phyloP scores from a whole-genome alignment of 495 filamentous ascomycete genomes.

The Monascus purpureus region DNA sequence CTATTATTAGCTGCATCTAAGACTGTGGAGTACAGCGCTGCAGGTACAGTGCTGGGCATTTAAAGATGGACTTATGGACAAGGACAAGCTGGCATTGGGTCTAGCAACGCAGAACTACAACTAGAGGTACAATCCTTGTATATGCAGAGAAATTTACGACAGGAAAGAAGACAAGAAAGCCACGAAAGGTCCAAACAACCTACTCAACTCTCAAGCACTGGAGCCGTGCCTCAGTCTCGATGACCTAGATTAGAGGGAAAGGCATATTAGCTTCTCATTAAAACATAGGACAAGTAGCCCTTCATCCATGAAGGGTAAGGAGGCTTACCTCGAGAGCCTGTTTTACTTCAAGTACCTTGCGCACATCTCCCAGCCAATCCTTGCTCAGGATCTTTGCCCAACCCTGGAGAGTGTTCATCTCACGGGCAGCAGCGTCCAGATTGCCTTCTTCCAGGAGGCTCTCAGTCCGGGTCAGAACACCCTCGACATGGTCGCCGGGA shows the following conservation, averaged over 20 bases:
- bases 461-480: slow-evolving; percentile 76
- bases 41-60: too few species aligned
- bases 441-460: slow-evolving; percentile 81
- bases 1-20: too few species aligned
- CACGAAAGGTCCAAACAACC: too few species aligned
- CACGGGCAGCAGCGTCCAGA: slow-evolving; percentile 77
- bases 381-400: slow-evolving; percentile 89
- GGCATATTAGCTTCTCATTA: slow-evolving; percentile 9
- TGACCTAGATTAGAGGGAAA: slow-evolving; percentile 19
- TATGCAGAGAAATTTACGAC: slow-evolving; percentile 20
- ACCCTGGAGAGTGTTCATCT: slow-evolving; percentile 83
- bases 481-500: slow-evolving; percentile 85
- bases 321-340: slow-evolving; percentile 82
- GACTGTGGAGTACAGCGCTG: too few species aligned
- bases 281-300: too few species aligned
- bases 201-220: slow-evolving; percentile 38
- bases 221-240: slow-evolving; percentile 35
- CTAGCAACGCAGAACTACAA: slow-evolving; percentile 26
- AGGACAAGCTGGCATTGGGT: slow-evolving; percentile 27
- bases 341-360: slow-evolving; percentile 82
- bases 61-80: too few species aligned
- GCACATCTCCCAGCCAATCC: slow-evolving; percentile 83
- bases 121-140: slow-evolving; percentile 33
- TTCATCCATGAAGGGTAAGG: not conserved
- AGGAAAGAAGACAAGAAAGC: slow-evolving; percentile 6